Conservation (phyloP, 2,329 filamentous ascomycete species). For the Hirsutella rhossiliensis region DNA sequence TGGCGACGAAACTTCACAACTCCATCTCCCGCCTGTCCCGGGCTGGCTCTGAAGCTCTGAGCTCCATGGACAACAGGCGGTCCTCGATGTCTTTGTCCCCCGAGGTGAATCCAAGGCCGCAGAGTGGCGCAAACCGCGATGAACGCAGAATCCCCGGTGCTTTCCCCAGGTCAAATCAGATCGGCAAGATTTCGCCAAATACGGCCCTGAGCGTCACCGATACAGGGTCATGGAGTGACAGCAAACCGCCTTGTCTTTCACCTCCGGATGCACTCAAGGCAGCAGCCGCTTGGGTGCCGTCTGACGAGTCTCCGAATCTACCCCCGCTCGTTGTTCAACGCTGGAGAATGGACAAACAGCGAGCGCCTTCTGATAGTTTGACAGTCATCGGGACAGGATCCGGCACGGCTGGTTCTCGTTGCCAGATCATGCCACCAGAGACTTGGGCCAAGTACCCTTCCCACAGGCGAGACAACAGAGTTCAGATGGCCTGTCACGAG, state of each 20-base stretch:
- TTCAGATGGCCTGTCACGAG: constrained; percentile 1
- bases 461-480: constrained; percentile 18
- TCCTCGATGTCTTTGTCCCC: neutral
- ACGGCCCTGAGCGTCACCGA: too few species aligned
- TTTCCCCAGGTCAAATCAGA: too few species aligned
- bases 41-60: constrained; percentile 5
- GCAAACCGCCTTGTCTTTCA: too few species aligned
- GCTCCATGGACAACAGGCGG: neutral
- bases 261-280: too few species aligned
- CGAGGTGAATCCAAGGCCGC: neutral
- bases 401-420: neutral
- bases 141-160: too few species aligned
- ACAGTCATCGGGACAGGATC: neutral
- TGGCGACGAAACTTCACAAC: constrained; percentile 24
- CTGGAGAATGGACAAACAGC: neutral
- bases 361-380: neutral
- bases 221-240: too few species aligned
- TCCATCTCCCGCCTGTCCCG: constrained; percentile 18
- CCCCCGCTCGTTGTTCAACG: neutral
- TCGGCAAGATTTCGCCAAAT: too few species aligned
- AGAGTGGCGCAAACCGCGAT: neutral
- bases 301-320: neutral
- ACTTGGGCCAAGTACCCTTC: constrained; percentile 20
- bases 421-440: neutral
- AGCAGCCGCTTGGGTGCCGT: neutral